Evolutionary conservation across 1,139 yeast species (phyloP), one percentile per base, ranked within the genome.

Genomic region (Yamadazyma mexicana): DNA sequence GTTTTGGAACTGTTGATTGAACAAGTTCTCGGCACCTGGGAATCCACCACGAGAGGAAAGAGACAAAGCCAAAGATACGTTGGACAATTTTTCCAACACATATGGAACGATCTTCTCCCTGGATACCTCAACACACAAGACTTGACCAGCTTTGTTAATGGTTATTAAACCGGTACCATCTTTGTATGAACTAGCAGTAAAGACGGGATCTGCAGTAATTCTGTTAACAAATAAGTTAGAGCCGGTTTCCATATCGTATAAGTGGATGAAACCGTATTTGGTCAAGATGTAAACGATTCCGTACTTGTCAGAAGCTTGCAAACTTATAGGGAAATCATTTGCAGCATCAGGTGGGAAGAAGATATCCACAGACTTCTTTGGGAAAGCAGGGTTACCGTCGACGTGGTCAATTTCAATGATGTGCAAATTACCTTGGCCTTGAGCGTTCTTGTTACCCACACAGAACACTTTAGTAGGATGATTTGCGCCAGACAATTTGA

Each of bases 291-390:
- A 94, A 47, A 87, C 74, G 47, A 94, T 79, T 51, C 98, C 98
- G 56, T 83, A 92, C 59, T 80, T 77, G 66, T 86, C 77, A 26
- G 96, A 83, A 34, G 92, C 82, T 62, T 89, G 95, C 47, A 91
- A 81, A 41, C 96, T 79, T 50, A 94, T 91, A 42, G 99, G 99
- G 82, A 94, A 94, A 67, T 94, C 99, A 61, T 86, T 87, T 34
- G 87, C 76, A 32, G 96, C 96, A 69, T 94, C 98, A 28, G 95
- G 92, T 31, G 98, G 98, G 79, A 92, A 91, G 66, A 87, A 92
- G 46, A 94, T 83, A 56, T 92, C 98, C 34, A 88, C 95, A 28
- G 86, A 80, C 65, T 89, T 89, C 76, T 94, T 94, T 46, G 80
- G 80, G 71, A 87, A 94, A 12, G 76, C 73, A n/a, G 97, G 96